phyloP scores from a whole-genome alignment of 345 rosid species.

The Noccaea bulbosa region DNA sequence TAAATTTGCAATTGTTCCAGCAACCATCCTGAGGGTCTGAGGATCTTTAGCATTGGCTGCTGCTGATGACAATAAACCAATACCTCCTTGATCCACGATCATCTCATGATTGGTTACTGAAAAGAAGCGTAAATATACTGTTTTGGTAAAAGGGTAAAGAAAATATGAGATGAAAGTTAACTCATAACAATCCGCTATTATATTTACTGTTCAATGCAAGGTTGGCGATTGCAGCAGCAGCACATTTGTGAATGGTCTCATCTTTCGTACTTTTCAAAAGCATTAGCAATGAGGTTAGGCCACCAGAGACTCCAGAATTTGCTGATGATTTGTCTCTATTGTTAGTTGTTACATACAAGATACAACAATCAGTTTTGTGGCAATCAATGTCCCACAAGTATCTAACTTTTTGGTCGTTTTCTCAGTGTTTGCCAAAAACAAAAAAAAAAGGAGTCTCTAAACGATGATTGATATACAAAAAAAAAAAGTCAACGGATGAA shows the following conservation, averaged over 20 bases:
- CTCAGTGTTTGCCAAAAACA: too few relatives aligned
- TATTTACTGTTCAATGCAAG: conserved; percentile 96
- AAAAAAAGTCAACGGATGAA: neutral
- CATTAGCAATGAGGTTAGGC: conserved; percentile 76
- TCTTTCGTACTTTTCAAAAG: conserved; percentile 88
- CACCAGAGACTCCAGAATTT: conserved; percentile 98
- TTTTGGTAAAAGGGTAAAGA: neutral
- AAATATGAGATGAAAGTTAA: neutral
- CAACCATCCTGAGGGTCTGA: conserved; percentile 97
- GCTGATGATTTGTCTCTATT: conserved; percentile 90
- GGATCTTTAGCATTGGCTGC: conserved; percentile 94
- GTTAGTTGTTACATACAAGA: too few relatives aligned
- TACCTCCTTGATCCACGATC: conserved; percentile 93
- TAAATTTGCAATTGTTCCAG: conserved; percentile 97
- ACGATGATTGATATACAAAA: neutral
- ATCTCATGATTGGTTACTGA: conserved; percentile 96
- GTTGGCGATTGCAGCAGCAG: conserved; percentile 99
- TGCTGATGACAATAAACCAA: conserved; percentile 69
- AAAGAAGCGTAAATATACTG: neutral
- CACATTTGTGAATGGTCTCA: conserved; percentile 92
- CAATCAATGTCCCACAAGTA: too few relatives aligned
- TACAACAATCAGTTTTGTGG: neutral
- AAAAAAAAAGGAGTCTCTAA: neutral
- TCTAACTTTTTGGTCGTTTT: too few relatives aligned
- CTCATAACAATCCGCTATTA: neutral